Percentiles rank a stretch among this genome's conserved stretches.
Conservation (phyloP, 2,329 filamentous ascomycete species). For the Clonostachys rosea region DNA sequence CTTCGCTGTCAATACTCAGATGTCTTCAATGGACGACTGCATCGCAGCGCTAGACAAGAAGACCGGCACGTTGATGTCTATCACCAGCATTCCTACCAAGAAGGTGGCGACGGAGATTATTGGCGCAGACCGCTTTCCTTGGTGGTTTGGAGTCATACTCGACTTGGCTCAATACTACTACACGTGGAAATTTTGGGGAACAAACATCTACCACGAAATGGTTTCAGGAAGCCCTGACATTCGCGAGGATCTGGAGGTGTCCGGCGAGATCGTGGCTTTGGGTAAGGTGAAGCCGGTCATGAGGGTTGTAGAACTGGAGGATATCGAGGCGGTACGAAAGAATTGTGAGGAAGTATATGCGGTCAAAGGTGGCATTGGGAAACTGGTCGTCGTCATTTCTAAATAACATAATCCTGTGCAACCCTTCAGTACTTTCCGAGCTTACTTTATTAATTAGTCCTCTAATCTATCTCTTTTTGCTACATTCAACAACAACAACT, state of each 20-base stretch:
- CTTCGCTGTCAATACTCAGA: constrained; percentile 44
- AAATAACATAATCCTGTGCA: constrained; percentile 1
- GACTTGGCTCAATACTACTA: constrained; percentile 32
- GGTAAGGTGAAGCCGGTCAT: constrained; percentile 37
- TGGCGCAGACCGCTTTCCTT: constrained; percentile 20
- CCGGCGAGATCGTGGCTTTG: constrained; percentile 30
- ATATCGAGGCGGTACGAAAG: constrained; percentile 34
- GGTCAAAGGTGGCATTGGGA: constrained; percentile 36
- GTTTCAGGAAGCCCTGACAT: constrained; percentile 35
- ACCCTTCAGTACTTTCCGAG: too few species aligned
- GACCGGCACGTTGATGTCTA: constrained; percentile 32
- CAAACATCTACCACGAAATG: constrained; percentile 35
- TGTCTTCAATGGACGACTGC: constrained; percentile 24
- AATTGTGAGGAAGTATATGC: constrained; percentile 31
- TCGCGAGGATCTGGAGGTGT: constrained; percentile 34
- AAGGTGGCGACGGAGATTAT: constrained; percentile 18
- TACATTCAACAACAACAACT: too few species aligned
- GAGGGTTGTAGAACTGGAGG: constrained; percentile 29
- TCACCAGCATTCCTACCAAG: constrained; percentile 28
- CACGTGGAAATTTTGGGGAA: constrained; percentile 34
- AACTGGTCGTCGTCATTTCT: constrained; percentile 30
- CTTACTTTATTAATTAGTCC: too few species aligned
- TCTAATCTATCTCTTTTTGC: too few species aligned
- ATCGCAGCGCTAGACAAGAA: constrained; percentile 30
- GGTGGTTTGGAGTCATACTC: constrained; percentile 28